A percentile compares a stretch with the other conserved stretches of the same genome.
phyloP scores from a whole-genome alignment of 2,329 filamentous ascomycete species.

The Raffaelea albimanens region DNA sequence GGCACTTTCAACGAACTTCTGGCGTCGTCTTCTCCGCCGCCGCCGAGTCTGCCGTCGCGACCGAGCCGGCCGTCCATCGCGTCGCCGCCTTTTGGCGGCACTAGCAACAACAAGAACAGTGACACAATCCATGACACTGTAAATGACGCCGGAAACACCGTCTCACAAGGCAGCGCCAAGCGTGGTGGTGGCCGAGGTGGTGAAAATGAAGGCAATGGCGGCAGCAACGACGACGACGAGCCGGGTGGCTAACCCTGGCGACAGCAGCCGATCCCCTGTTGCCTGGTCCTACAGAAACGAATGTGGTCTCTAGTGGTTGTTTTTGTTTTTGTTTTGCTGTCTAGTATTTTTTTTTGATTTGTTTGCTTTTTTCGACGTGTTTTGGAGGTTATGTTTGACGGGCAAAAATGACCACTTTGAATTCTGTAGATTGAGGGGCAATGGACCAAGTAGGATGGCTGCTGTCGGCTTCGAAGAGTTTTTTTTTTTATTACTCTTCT shows the following conservation, averaged over 20 bases:
- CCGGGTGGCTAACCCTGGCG: conserved; percentile 52
- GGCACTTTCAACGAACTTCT: conserved; percentile 19
- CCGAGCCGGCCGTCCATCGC: background rate
- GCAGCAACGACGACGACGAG: conserved; percentile 50
- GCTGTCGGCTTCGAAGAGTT: conserved; percentile 30
- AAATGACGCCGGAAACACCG: background rate
- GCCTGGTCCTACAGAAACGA: conserved; percentile 43
- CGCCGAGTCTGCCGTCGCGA: background rate
- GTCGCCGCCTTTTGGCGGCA: conserved; percentile 1
- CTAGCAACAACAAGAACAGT: conserved; percentile 21
- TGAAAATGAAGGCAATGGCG: background rate
- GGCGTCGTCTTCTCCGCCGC: background rate
- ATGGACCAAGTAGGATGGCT: conserved; percentile 54
- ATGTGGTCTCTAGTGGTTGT: background rate
- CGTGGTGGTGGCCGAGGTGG: no score
- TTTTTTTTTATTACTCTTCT: no score
- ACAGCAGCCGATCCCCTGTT: conserved; percentile 60
- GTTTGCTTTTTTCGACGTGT: background rate
- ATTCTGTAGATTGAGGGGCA: conserved; percentile 42
- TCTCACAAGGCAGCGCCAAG: background rate
- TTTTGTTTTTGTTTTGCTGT: background rate
- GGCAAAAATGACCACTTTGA: conserved; percentile 9
- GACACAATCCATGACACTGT: background rate
- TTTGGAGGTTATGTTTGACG: no score
- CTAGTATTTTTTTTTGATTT: background rate